Conservation (phyloP, 257 asterid genomes). For the Salvia hispanica region DNA sequence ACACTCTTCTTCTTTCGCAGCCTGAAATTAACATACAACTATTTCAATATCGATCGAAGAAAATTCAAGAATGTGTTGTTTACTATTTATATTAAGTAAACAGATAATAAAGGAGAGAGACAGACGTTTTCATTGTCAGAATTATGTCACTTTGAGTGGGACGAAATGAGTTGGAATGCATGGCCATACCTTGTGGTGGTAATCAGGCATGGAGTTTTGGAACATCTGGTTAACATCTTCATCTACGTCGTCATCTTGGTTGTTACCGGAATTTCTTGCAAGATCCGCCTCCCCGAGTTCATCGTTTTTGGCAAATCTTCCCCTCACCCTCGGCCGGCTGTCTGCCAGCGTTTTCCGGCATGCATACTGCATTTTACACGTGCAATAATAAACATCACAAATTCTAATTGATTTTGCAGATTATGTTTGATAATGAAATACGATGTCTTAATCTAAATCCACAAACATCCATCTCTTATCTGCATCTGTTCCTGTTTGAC, state of each 20-base stretch:
- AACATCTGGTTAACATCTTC: conserved; percentile 50
- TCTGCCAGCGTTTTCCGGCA: conserved; percentile 95
- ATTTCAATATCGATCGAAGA: not conserved
- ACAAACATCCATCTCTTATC: conserved; percentile 18
- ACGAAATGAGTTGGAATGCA: not conserved
- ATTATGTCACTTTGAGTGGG: too few relatives aligned
- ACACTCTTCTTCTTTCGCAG: conserved; percentile 63
- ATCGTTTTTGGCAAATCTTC: conserved; percentile 88
- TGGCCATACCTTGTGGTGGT: conserved; percentile 39
- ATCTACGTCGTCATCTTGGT: conserved; percentile 67
- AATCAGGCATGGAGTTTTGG: conserved; percentile 34
- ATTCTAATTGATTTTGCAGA: not conserved
- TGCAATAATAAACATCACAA: not conserved
- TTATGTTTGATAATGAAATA: not conserved
- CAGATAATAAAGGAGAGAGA: too few relatives aligned
- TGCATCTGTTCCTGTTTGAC: conserved; percentile 17
- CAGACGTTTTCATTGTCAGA: too few relatives aligned
- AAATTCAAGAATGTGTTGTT: too few relatives aligned
- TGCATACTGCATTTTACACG: conserved; percentile 59
- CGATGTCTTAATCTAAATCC: conserved; percentile 4
- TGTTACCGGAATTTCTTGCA: conserved; percentile 45
- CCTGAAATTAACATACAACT: conserved; percentile 21
- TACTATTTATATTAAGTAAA: too few relatives aligned
- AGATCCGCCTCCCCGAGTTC: conserved; percentile 48
- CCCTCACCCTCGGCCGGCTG: conserved; percentile 92